A percentile compares a stretch with the other conserved stretches of the same genome.
phyloP scores from a whole-genome alignment of 495 filamentous ascomycete species.

The Thermothielavioides terrestris region DNA sequence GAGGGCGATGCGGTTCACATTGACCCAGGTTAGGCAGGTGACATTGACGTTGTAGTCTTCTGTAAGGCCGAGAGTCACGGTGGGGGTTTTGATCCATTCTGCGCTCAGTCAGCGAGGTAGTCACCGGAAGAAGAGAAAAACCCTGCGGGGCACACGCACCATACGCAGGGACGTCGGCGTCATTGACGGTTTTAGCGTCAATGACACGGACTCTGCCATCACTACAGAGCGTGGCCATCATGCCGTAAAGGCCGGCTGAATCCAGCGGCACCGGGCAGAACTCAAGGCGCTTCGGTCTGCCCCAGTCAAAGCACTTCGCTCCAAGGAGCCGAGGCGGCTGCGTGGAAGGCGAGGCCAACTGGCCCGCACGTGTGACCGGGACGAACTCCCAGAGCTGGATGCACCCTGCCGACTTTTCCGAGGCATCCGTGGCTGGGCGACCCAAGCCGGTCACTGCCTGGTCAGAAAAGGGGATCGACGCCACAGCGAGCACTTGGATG shows the following conservation, averaged over 20 bases:
- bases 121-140: too few relatives aligned
- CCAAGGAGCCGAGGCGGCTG: constrained; percentile 22
- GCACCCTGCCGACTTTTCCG: constrained; percentile 20
- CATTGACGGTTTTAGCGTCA: constrained; percentile 23
- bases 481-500: constrained; percentile 37
- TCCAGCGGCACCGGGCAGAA: constrained; percentile 38
- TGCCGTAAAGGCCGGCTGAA: constrained; percentile 14
- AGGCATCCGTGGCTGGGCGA: constrained; percentile 12
- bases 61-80: constrained; percentile 30
- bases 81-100: constrained; percentile 35
- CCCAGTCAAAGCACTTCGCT: constrained; percentile 33
- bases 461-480: constrained; percentile 37
- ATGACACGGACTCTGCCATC: constrained; percentile 38
- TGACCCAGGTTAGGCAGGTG: constrained; percentile 42
- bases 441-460: constrained; percentile 23
- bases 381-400: constrained; percentile 40
- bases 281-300: constrained; percentile 33
- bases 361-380: constrained; percentile 8
- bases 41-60: constrained; percentile 36
- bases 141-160: constrained; percentile 20
- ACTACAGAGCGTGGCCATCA: constrained; percentile 34
- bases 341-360: constrained; percentile 14
- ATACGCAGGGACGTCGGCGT: constrained; percentile 20
- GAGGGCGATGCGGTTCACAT: constrained; percentile 38
- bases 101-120: constrained; percentile 12